phyloP scores from a whole-genome alignment of 1,284 basidiomycete species.

The Bjerkandera adusta region DNA sequence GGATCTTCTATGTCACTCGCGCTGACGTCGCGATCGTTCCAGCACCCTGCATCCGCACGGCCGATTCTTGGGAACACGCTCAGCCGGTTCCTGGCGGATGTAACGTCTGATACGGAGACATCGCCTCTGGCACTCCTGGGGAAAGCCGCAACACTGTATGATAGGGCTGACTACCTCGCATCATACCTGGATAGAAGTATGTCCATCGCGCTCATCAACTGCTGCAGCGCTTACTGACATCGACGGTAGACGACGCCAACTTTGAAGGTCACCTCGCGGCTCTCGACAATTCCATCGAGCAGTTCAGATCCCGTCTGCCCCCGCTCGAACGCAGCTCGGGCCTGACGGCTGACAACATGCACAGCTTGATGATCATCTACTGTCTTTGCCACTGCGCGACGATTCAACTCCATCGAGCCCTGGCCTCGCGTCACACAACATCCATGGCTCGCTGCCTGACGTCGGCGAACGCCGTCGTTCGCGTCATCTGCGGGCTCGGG shows the following conservation, averaged over 20 bases:
- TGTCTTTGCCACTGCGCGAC: conserved; percentile 13
- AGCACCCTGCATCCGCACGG: conserved; percentile 12
- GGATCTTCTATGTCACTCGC: background rate
- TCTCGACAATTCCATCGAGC: conserved; percentile 14
- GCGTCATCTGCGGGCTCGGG: conserved; percentile 10
- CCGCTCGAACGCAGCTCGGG: conserved; percentile 11
- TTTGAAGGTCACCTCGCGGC: conserved; percentile 7
- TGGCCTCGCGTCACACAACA: conserved; percentile 14
- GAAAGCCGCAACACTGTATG: conserved; percentile 19
- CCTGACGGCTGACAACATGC: conserved; percentile 4
- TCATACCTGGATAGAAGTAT: conserved; percentile 12
- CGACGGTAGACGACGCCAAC: conserved; percentile 5
- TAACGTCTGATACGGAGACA: conserved; percentile 2
- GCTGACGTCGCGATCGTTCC: background rate
- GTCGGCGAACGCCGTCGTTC: conserved; percentile 14
- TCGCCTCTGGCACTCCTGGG: conserved; percentile 13
- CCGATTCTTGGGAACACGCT: conserved; percentile 13
- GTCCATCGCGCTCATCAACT: background rate
- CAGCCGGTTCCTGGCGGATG: conserved; percentile 13
- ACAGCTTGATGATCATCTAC: conserved; percentile 13
- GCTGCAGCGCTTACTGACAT: background rate
- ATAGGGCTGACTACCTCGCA: conserved; percentile 15
- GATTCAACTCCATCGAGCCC: conserved; percentile 16
- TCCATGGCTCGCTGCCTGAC: conserved; percentile 15
- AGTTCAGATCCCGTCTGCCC: conserved; percentile 16